These are phyloP conservation scores for Oidiodendron maius DNA, from an alignment of 495 filamentous ascomycete species.

Conservation along the genomic window DNA sequence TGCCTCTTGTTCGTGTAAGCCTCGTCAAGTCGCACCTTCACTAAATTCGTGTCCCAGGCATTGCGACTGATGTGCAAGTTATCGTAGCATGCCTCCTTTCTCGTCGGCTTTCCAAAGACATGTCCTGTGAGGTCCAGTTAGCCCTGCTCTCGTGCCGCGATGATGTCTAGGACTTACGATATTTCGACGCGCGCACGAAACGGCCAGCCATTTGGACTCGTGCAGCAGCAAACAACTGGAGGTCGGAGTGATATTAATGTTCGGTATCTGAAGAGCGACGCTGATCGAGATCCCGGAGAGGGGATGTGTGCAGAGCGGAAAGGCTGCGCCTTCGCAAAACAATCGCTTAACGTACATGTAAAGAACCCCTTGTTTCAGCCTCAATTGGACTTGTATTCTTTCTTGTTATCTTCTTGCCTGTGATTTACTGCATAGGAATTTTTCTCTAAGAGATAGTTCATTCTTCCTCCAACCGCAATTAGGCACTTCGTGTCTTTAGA, in stretches of 20 bases:
- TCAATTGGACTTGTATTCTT: no score
- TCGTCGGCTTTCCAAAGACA: constrained; percentile 90
- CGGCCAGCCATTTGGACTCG: constrained; percentile 72
- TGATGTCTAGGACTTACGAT: constrained; percentile 68
- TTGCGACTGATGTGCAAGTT: constrained; percentile 91
- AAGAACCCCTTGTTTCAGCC: no score
- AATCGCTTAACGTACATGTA: no score
- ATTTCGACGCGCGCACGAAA: constrained; percentile 97
- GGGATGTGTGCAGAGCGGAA: no score
- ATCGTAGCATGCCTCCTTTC: constrained; percentile 93
- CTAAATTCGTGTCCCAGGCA: constrained; percentile 97
- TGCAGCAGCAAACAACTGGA: neutral
- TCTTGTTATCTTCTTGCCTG: no score
- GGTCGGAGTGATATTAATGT: constrained; percentile 6
- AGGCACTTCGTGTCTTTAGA: no score
- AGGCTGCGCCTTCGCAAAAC: no score
- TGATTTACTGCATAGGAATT: no score
- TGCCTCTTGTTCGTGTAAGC: neutral
- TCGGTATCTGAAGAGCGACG: constrained; percentile 5
- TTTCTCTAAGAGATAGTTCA: no score
- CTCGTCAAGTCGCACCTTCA: constrained; percentile 61
- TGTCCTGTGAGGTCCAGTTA: constrained; percentile 58
- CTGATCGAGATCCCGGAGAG: neutral
- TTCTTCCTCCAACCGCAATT: no score
- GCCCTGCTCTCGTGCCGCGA: constrained; percentile 13